phyloP scores from a whole-genome alignment of 345 rosid genomes.

The Passiflora organensis region DNA sequence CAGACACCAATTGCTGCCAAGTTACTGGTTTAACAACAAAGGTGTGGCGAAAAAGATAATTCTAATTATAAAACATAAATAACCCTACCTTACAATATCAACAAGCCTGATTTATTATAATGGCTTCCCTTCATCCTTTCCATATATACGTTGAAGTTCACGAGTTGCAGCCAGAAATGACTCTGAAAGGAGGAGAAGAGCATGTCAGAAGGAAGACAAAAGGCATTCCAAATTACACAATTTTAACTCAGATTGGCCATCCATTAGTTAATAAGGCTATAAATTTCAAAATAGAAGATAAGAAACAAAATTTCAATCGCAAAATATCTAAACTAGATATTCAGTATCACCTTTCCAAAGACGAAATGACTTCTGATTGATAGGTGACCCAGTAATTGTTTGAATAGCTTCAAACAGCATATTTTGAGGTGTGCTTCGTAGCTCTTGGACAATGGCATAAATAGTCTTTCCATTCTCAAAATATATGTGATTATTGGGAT shows the following conservation, averaged over 20 bases:
- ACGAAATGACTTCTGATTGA: conserved; percentile 48
- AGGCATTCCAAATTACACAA: neutral
- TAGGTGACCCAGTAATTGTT: conserved; percentile 49
- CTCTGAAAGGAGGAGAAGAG: conserved; percentile 21
- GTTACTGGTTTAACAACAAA: conserved; percentile 19
- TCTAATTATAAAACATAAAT: conserved; percentile 34
- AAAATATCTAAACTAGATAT: conserved; percentile 1
- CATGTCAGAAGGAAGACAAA: neutral
- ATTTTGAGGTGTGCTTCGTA: conserved; percentile 51
- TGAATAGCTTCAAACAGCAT: conserved; percentile 51
- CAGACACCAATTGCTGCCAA: conserved; percentile 11
- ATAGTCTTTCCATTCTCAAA: conserved; percentile 58
- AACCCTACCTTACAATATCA: conserved; percentile 30
- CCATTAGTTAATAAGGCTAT: too few species aligned
- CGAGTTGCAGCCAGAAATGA: conserved; percentile 53
- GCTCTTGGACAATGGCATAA: conserved; percentile 56
- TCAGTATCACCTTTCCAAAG: conserved; percentile 53
- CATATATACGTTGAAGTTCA: conserved; percentile 58
- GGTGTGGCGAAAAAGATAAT: conserved; percentile 11
- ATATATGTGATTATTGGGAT: conserved; percentile 57
- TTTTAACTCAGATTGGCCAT: neutral
- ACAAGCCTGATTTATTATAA: conserved; percentile 22
- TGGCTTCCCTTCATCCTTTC: conserved; percentile 39
- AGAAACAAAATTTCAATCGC: conserved; percentile 1
- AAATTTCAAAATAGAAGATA: neutral